A percentile compares a stretch with the other conserved stretches of the same genome.
Conservation (phyloP, 1,139 yeast genomes). For the Tardiomyces depauwii region DNA sequence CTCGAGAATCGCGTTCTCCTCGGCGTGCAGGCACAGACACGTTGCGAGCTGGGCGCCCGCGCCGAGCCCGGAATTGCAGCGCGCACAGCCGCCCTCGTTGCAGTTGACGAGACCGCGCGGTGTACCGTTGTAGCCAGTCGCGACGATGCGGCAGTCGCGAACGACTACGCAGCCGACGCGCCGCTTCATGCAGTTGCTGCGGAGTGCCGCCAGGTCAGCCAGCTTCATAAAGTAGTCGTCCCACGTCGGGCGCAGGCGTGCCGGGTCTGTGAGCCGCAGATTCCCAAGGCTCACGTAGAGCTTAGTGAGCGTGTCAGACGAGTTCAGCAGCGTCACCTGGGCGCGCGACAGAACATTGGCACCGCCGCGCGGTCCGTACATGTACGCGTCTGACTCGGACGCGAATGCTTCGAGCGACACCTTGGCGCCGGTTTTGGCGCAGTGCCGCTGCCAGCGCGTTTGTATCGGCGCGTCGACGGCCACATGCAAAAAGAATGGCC, state of each 20-base stretch:
- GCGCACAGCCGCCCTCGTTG: slow-evolving; percentile 86
- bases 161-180: slow-evolving; percentile 94
- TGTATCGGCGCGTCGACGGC: slow-evolving; percentile 66
- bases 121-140: slow-evolving; percentile 97
- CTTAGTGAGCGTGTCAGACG: slow-evolving; percentile 36
- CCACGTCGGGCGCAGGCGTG: slow-evolving; percentile 87
- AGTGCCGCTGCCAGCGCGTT: slow-evolving; percentile 38
- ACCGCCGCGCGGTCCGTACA: slow-evolving; percentile 32
- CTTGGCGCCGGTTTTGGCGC: slow-evolving; percentile 6
- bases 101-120: slow-evolving; percentile 83
- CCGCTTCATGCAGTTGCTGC: slow-evolving; percentile 95
- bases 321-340: slow-evolving; percentile 50
- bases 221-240: slow-evolving; percentile 89
- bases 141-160: slow-evolving; percentile 72
- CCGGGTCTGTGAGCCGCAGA: slow-evolving; percentile 41
- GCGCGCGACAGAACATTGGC: slow-evolving; percentile 47
- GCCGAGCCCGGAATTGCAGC: slow-evolving; percentile 61
- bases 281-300: slow-evolving; percentile 42
- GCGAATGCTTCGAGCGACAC: slow-evolving; percentile 31
- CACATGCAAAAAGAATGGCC: slow-evolving; percentile 82
- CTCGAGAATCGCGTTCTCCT: slow-evolving; percentile 89
- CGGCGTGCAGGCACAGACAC: slow-evolving; percentile 92
- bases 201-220: slow-evolving; percentile 83
- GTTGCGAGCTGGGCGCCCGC: slow-evolving; percentile 67
- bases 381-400: slow-evolving; percentile 33